Base-by-base conservation (phyloP, 208 protist genomes). In the Wallacemonas sp. region DNA sequence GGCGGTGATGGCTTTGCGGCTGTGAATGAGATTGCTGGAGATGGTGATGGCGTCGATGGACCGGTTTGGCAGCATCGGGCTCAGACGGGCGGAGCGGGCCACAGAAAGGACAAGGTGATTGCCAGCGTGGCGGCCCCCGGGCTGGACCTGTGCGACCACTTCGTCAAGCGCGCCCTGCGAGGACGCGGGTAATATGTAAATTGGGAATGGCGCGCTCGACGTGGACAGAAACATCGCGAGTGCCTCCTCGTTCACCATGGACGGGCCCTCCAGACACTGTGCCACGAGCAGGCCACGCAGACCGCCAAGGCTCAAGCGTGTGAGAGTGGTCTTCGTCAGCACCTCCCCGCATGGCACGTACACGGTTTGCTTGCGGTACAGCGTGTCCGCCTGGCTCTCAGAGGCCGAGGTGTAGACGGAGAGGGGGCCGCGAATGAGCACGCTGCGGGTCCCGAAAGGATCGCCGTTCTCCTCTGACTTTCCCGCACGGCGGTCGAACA, bases 351-450 rank as follows among this genome's bases (percentile, higher is more conserved):
- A 79, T 15, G 79, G 77, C 28, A 94, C 59, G 58, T 78, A 91
- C 5, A 94, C 80, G 9, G 84, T 94, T 31, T 75, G 62, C 28
- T 58, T 31, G 1, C 26, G 21, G 63, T 94, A 79, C 12, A 36
- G 4, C 6, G 51, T 42, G 39, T 49, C 34, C 2, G 53, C 19
- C 14, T 62, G 11, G 28, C 17, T 28, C 53, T 46, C 46, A 14
- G 9, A 33, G 27, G 55, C 47, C 9, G 75, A 36, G 42, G 51
- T 51, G 68, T 84, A 91, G 11, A 54, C 62, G 14, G 65, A 49
- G 33, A 91, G 60, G 21, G 70, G 62, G 11, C 87, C 87, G 1
- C 84, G 83, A 39, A 93, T 73, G 17, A 93, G 69, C 15, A 77
- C 72, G 14, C 55, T 34, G 34, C 80, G 75, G 28, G 81, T 84